Evolutionary conservation across 371 early-diverging fungal genomes (phyloP), one percentile per base, ranked within the genome.

Genomic region (Rhizopus microsporus): DNA sequence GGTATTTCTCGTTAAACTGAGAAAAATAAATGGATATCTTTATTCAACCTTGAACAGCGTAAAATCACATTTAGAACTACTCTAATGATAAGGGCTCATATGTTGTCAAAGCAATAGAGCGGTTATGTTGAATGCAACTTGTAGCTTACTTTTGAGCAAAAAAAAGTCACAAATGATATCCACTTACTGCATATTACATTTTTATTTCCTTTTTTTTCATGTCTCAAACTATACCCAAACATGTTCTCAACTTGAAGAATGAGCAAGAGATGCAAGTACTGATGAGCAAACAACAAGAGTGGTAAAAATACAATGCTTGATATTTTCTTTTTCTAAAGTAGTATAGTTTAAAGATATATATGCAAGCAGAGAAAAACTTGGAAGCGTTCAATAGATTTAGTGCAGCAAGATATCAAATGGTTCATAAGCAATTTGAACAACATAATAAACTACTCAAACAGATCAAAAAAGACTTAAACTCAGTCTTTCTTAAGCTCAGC

Each of bases 371-470:
- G 17, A 62, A 67, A 32, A 70, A 61, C 12, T 37, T 80, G 38
- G 68, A 63, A 12, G 72, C 80, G 0, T 75, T 80, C 38, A 80
- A 80, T 33, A 71, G 73, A 5, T 80, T 77, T 51, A 80, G 80
- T 60, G 64, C 68, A 43, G 73, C 70, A 29, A 65, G 80, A 3
- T 80, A 74, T 44, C 63, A 73, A 33, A 52, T 77, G n/a, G 58
- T 80, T 3, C 65, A 77, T 34, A 69, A 65, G 34, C 77, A 70
- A 10, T 75, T 80, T 53, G 77, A 75, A 52, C 32, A 71, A 2
- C 80, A 80, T 31, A 69, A 71, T 4, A 67, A 66, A 15, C 43
- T 77, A 40, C 46, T 80, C 8, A 68, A 68, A 16, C 70, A 77
- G 39, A 68, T 73, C 35, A 77, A 70, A 52, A 55, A 43, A 4